These are phyloP conservation scores for Colletotrichum euphorbiae DNA, from an alignment of 2,329 filamentous ascomycete genomes.

Conservation along the genomic window DNA sequence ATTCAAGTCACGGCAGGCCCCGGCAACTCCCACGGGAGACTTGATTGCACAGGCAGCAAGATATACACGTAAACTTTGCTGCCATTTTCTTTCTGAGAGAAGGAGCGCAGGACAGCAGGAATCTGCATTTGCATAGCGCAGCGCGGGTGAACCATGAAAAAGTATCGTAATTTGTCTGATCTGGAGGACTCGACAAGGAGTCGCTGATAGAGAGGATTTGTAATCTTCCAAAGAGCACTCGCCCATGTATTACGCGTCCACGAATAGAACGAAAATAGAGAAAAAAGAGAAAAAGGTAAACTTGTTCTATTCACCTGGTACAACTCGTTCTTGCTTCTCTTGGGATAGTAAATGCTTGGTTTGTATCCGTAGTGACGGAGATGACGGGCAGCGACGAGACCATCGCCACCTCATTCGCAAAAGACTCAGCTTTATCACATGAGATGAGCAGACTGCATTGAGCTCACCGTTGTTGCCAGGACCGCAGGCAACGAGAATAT, in stretches of 20 bases:
- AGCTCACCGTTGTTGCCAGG: conserved; percentile 76
- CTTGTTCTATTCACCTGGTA: conserved; percentile 72
- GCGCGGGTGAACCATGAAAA: conserved; percentile 10
- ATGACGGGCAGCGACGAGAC: conserved; percentile 92
- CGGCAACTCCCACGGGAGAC: neutral
- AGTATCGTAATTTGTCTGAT: neutral
- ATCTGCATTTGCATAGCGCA: conserved; percentile 29
- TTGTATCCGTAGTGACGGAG: conserved; percentile 92
- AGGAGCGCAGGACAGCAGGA: conserved; percentile 11
- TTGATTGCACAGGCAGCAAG: conserved; percentile 8
- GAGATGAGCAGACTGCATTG: conserved; percentile 32
- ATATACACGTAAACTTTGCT: conserved; percentile 15
- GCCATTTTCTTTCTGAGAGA: conserved; percentile 30
- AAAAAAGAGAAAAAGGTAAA: conserved; percentile 2
- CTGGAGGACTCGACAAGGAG: conserved; percentile 20
- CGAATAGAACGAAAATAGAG: conserved; percentile 27
- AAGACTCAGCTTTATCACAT: conserved; percentile 13
- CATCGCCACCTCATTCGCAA: conserved; percentile 79
- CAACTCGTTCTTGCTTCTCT: conserved; percentile 88
- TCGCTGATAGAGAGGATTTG: conserved; percentile 27
- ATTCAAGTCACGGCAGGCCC: conserved; percentile 3
- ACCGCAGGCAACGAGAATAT: conserved; percentile 89
- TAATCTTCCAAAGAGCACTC: neutral
- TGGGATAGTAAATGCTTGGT: conserved; percentile 92
- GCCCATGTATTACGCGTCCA: conserved; percentile 24